Evolutionary conservation across 257 asterid genomes (phyloP).

Genomic region (Craterostigma plantagineum): DNA sequence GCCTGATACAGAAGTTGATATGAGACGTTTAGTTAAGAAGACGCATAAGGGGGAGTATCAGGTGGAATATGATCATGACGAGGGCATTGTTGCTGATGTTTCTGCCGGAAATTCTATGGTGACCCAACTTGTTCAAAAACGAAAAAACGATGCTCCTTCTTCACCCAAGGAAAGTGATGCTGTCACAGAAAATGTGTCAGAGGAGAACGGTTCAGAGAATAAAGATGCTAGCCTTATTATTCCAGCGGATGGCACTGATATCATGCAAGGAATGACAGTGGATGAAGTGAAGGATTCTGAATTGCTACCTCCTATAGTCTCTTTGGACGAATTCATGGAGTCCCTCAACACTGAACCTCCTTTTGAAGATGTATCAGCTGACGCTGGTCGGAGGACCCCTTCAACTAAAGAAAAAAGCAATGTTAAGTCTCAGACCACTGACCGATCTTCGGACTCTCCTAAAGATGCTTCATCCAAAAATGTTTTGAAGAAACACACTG

Average conservation of each 20-base stretch:
- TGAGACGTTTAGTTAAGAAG: conserved; percentile 77
- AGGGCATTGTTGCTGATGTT: conserved; percentile 39
- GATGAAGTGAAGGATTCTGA: conserved; percentile 82
- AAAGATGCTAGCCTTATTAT: conserved; percentile 52
- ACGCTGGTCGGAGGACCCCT: conserved; percentile 18
- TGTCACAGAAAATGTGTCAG: conserved; percentile 22
- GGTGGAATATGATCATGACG: conserved; percentile 66
- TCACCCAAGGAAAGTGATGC: conserved; percentile 22
- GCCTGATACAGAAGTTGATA: conserved; percentile 70
- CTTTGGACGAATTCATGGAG: conserved; percentile 93
- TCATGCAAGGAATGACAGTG: conserved; percentile 91
- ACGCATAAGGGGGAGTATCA: conserved; percentile 98
- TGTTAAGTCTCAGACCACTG: conserved; percentile 13
- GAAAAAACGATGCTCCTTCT: conserved; percentile 15
- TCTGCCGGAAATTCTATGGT: conserved; percentile 40
- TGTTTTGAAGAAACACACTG: conserved; percentile 13
- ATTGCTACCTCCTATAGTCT: conserved; percentile 80
- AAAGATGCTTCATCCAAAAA: conserved; percentile 19
- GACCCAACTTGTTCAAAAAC: conserved; percentile 19
- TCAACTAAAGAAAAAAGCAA: conserved; percentile 20
- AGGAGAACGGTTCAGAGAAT: conserved; percentile 25
- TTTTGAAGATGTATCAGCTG: conserved; percentile 43
- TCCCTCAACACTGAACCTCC: conserved; percentile 93
- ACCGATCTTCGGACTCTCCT: conserved; percentile 21
- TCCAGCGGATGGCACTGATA: conserved; percentile 77